Conservation (phyloP, 352 stramenopile genomes). For the Thraustochytrium sp. region DNA sequence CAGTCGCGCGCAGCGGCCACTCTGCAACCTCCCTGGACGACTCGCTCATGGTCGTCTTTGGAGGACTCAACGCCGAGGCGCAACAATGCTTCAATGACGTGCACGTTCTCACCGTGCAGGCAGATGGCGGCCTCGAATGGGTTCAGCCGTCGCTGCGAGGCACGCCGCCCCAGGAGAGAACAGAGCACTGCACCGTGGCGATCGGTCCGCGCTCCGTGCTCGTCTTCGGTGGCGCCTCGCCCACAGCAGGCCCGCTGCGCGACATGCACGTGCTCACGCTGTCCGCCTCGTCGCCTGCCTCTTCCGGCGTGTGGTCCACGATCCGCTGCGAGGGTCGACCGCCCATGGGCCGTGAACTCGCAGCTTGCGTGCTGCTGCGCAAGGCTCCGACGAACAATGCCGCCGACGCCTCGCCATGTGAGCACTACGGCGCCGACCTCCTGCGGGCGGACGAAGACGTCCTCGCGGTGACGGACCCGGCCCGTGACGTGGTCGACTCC, state of each 20-base stretch:
- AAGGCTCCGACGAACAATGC: no score
- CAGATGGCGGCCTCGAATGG: no score
- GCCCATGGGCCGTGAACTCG: not conserved
- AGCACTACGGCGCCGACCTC: constrained; percentile 28
- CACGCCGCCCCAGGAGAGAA: no score
- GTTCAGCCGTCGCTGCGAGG: no score
- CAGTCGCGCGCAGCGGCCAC: not conserved
- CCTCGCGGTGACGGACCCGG: constrained; percentile 8
- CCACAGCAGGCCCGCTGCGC: not conserved
- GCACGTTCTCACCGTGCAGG: no score
- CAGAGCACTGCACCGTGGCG: no score
- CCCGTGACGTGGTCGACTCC: not conserved
- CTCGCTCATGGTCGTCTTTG: no score
- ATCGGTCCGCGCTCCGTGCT: not conserved
- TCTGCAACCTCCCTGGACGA: no score
- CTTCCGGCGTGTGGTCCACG: not conserved
- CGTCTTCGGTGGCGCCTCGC: constrained; percentile 13
- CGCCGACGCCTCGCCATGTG: not conserved
- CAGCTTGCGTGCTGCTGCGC: not conserved
- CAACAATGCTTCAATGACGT: no score
- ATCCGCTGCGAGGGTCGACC: not conserved
- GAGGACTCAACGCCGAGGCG: no score
- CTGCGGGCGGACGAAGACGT: no score
- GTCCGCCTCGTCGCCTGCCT: not conserved
- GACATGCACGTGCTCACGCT: constrained; percentile 3